Percentiles rank a stretch among this genome's conserved stretches.
phyloP scores from a whole-genome alignment of 495 filamentous ascomycete genomes.

The Lasiosphaeria hispida region DNA sequence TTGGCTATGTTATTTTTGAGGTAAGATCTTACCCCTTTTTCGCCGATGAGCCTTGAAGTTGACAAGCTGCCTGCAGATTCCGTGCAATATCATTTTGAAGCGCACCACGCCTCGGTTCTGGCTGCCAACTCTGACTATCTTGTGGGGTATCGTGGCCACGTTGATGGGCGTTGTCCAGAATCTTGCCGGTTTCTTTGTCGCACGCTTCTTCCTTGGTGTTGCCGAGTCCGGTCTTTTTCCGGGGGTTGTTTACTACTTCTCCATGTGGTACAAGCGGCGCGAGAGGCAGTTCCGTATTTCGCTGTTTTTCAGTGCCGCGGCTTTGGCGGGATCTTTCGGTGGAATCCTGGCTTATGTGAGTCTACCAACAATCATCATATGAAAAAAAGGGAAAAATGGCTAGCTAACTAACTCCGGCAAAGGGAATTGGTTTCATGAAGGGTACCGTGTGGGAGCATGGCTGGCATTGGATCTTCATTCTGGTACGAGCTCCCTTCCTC shows the following conservation, averaged over 20 bases:
- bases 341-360: constrained; percentile 65
- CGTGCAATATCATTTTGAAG: constrained; percentile 73
- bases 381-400: too few relatives aligned
- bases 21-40: constrained; percentile 5
- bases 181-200: constrained; percentile 60
- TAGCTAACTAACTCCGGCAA: neutral
- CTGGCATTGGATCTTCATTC: constrained; percentile 84
- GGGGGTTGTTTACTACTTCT: constrained; percentile 79
- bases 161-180: constrained; percentile 68
- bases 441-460: constrained; percentile 64
- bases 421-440: constrained; percentile 59
- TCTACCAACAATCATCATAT: neutral
- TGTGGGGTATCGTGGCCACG: constrained; percentile 63
- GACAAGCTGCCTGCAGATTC: constrained; percentile 44
- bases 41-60: neutral
- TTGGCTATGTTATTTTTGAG: constrained; percentile 65
- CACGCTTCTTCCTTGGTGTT: constrained; percentile 60
- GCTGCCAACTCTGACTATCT: constrained; percentile 43
- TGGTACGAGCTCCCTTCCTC: constrained; percentile 42
- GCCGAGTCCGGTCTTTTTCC: constrained; percentile 63
- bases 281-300: constrained; percentile 71
- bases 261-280: constrained; percentile 77
- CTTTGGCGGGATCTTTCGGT: constrained; percentile 76
- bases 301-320: constrained; percentile 72
- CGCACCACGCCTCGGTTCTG: constrained; percentile 64